Evolutionary conservation across 208 protist genomes (phyloP), one percentile per base, ranked within the genome.

Genomic region (Blastocrithidia nonstop): DNA sequence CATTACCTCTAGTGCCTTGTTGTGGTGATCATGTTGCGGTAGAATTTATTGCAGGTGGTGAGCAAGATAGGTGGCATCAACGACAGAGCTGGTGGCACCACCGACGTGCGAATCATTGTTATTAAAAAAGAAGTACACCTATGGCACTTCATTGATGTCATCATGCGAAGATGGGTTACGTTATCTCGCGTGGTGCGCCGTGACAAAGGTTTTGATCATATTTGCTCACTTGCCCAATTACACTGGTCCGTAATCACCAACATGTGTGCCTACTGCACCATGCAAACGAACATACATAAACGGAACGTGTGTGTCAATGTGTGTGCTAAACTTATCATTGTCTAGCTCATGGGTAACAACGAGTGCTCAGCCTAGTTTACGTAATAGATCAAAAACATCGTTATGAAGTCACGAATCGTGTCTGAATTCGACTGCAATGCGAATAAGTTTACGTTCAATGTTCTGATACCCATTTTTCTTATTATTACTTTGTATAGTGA

Each of bases 91-190:
- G 32, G 66, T 74, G 29, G 63, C 54, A 36, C 69, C 70, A 37
- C 60, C 59, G 13, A 82, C 58, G 23, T 83, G 41, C n/a, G 77
- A 88, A 45, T 82, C 66, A 43, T 61, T 80, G 60, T 88, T 88
- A 54, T 88, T 88, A 31, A 88, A 45, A 33, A 83, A 83, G 16
- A 79, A 58, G 48, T 74, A 88, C 19, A 88, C 72, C 42, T 88
- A 69, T 13, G 63, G 54, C 25, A 39, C 44, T 17, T 38, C 26
- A 13, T 51, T 26, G 17, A 17, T 25, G 26, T 40, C 28, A 33
- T 16, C 16, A 11, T 17, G n/a, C 15, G 16, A 6, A 6, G 4
- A 11, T n/a, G 6, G 27, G 2, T 13, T 1, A 3, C 26, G 21
- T 6, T 33, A 7, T 3, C 8, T 24, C 37, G 32, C n/a, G 29